Evolutionary conservation across 1,139 yeast genomes (phyloP).

Genomic region (Blastobotrys proliferans): DNA sequence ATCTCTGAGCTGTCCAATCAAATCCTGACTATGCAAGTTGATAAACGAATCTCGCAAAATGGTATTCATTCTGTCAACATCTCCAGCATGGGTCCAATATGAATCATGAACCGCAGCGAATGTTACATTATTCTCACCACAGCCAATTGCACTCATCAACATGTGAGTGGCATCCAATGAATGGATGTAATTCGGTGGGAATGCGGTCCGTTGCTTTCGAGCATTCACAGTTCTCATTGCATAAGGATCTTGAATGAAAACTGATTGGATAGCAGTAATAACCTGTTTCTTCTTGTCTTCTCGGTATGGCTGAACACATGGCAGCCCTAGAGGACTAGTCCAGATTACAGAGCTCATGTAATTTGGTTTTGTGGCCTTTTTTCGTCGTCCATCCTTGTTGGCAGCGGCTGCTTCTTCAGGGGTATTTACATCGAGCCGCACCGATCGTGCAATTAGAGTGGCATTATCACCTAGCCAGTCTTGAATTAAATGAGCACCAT

Average conservation of each 20-base stretch:
- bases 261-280: slow-evolving; percentile 76
- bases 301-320: slow-evolving; percentile 92
- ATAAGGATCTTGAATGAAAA: slow-evolving; percentile 78
- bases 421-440: slow-evolving; percentile 52
- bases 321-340: slow-evolving; percentile 91
- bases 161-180: slow-evolving; percentile 96
- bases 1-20: slow-evolving; percentile 62
- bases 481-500: slow-evolving; percentile 91
- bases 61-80: slow-evolving; percentile 69
- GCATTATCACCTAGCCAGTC: slow-evolving; percentile 95
- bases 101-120: slow-evolving; percentile 98
- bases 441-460: slow-evolving; percentile 70
- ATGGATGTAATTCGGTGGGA: slow-evolving; percentile 95
- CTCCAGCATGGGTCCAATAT: slow-evolving; percentile 96
- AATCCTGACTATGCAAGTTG: slow-evolving; percentile 65
- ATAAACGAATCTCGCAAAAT: slow-evolving; percentile 77
- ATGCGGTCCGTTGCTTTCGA: slow-evolving; percentile 85
- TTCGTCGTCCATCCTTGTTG: no score
- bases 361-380: slow-evolving; percentile 20
- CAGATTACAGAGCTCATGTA: slow-evolving; percentile 89
- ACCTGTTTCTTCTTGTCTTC: slow-evolving; percentile 59
- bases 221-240: slow-evolving; percentile 78
- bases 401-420: not conserved
- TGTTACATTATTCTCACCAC: slow-evolving; percentile 61
- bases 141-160: slow-evolving; percentile 81